Evolutionary conservation across 805 yeast genomes (phyloP).

Genomic region (Komagataella pseudopastoris): DNA sequence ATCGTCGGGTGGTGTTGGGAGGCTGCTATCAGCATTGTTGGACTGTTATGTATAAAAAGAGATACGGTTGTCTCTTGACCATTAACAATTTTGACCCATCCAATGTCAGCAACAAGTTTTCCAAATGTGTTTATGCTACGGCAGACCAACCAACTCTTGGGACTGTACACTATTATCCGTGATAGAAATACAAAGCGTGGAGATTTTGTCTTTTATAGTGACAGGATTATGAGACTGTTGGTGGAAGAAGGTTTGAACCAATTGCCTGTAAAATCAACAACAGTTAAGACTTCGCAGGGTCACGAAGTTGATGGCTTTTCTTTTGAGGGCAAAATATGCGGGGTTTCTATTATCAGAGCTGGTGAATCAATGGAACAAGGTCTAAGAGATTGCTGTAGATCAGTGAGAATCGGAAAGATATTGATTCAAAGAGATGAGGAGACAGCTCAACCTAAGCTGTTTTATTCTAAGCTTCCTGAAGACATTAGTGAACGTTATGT

Average conservation of each 20-base stretch:
- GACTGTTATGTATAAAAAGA: not conserved
- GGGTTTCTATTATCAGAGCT: conserved; percentile 95
- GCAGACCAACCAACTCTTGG: conserved; percentile 81
- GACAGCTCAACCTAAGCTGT: conserved; percentile 84
- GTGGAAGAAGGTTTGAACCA: conserved; percentile 95
- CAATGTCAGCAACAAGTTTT: not conserved
- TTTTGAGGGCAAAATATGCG: conserved; percentile 89
- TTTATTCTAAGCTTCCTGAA: conserved; percentile 87
- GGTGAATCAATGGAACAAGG: conserved; percentile 99
- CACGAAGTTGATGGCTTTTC: conserved; percentile 60
- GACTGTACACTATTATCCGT: conserved; percentile 78
- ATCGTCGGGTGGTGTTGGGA: not conserved
- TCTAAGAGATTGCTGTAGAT: conserved; percentile 89
- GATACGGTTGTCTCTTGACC: not conserved
- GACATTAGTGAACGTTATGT: conserved; percentile 85
- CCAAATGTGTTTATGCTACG: conserved; percentile 57
- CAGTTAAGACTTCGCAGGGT: conserved; percentile 68
- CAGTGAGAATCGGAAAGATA: conserved; percentile 93
- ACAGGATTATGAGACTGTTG: conserved; percentile 81
- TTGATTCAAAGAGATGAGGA: conserved; percentile 97
- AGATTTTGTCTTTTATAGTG: conserved; percentile 91
- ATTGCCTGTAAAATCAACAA: conserved; percentile 66
- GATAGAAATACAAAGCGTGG: conserved; percentile 70
- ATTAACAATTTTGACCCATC: not conserved
- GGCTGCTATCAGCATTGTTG: not conserved